Percentiles rank a stretch among this genome's conserved stretches.
These are phyloP conservation scores for Diplodia seriata DNA, from an alignment of 2,329 filamentous ascomycete genomes.

Conservation along the genomic window DNA sequence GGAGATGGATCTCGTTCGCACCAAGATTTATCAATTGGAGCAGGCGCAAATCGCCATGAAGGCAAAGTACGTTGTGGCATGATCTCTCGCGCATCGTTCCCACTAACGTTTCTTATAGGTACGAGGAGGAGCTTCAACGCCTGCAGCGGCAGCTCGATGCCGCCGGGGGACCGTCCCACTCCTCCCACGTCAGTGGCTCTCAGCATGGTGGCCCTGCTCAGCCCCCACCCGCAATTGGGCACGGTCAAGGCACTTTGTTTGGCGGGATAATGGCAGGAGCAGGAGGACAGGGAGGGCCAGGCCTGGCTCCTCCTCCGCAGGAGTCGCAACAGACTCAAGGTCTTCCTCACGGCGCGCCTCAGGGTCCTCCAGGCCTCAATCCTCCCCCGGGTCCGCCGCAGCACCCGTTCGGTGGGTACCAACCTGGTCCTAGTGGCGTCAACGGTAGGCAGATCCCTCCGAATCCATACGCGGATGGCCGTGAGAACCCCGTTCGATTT, in stretches of 20 bases:
- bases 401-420: conserved; percentile 76
- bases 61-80: conserved; percentile 72
- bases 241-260: conserved; percentile 88
- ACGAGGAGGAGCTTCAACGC: conserved; percentile 87
- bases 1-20: conserved; percentile 92
- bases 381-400: conserved; percentile 63
- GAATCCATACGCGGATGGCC: conserved; percentile 26
- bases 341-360: conserved; percentile 72
- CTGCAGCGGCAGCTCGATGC: conserved; percentile 87
- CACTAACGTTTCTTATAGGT: conserved; percentile 62
- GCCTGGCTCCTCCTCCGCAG: conserved; percentile 74
- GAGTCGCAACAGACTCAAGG: conserved; percentile 65
- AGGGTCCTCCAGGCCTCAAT: conserved; percentile 73
- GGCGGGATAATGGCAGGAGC: conserved; percentile 94
- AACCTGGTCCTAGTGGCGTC: conserved; percentile 66
- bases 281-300: conserved; percentile 80
- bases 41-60: conserved; percentile 88
- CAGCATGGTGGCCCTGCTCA: conserved; percentile 83
- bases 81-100: conserved; percentile 6
- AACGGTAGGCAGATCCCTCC: conserved; percentile 60
- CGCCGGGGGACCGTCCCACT: conserved; percentile 67
- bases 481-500: conserved; percentile 30
- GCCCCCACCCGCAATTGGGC: conserved; percentile 83
- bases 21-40: conserved; percentile 93
- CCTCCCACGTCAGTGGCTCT: conserved; percentile 71